Base-by-base conservation (phyloP, 805 yeast genomes). In the Lachancea waltii region DNA sequence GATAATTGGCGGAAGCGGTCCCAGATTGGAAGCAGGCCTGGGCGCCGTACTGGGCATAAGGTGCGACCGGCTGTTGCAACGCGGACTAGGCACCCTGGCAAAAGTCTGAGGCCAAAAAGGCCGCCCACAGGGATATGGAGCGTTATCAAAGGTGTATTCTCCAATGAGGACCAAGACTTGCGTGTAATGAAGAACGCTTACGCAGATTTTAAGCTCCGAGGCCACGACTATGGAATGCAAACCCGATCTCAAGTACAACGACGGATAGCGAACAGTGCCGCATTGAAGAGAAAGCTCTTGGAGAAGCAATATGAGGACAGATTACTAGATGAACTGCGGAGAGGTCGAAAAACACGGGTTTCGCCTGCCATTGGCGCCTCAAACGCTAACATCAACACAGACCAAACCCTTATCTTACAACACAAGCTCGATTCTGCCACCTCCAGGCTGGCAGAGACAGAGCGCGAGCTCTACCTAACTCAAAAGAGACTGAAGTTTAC, bases 271-370 rank as follows among this genome's bases (percentile, higher is more conserved):
- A 46, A 47, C 23, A 58, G 58, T 34, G 54, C 53, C 21, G 59
- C 56, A 1, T 53, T 59, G 33, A 53, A 53, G 40, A 42, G 47
- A 22, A 57, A 53, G 30, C 26, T 58, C 20, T 25, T 43, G 6
- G 62, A 58, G 31, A 42, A 48, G 25, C 45, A 56, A 36, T 54
- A 57, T 33, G 62, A 58, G 27, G 54, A 51, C 31, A 27, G 40
- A 22, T 48, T 52, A 43, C 35, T 56, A 31, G 46, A 49, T 7
- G 53, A 54, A 38, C 36, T 58, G 27, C 40, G 54, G 30, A 46
- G 51, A 8, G 51, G 53, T 3, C 44, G 58, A 36, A 42, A 23
- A 10, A 18, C 19, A 7, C 26, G 27, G 10, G 13, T n/a, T n/a
- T n/a, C n/a, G n/a, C n/a, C n/a, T n/a, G n/a, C n/a, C n/a, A n/a